phyloP scores from a whole-genome alignment of 371 early-diverging fungal species.

The Mortierella sp. region DNA sequence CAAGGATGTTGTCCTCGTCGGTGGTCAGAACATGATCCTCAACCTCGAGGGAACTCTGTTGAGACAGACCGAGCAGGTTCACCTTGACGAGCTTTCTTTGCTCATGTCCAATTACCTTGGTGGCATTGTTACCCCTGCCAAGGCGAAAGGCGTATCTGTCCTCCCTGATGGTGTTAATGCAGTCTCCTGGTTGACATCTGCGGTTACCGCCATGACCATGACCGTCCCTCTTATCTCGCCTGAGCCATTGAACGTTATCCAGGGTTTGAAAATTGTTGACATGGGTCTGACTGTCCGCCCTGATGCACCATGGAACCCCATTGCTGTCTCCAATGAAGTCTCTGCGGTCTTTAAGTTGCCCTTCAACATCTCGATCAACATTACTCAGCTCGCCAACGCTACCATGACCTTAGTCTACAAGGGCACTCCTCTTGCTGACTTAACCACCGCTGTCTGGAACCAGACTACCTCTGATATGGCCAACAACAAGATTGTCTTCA shows the following conservation, averaged over 20 bases:
- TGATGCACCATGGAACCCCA: slow-evolving; percentile 66
- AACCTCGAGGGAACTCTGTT: slow-evolving; percentile 65
- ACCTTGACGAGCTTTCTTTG: slow-evolving; percentile 62
- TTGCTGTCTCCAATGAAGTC: slow-evolving; percentile 62
- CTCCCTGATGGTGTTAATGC: slow-evolving; percentile 69
- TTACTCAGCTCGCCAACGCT: slow-evolving; percentile 66
- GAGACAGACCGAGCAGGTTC: slow-evolving; percentile 61
- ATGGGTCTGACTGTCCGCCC: slow-evolving; percentile 65
- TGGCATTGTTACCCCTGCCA: slow-evolving; percentile 63
- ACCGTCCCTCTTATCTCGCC: slow-evolving; percentile 62
- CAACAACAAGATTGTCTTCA: slow-evolving; percentile 57
- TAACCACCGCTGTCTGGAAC: slow-evolving; percentile 62
- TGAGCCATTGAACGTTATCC: slow-evolving; percentile 65
- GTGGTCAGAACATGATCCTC: slow-evolving; percentile 65
- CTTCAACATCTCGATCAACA: slow-evolving; percentile 70
- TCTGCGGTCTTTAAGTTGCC: slow-evolving; percentile 71
- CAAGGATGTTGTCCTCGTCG: slow-evolving; percentile 61
- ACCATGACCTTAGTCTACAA: slow-evolving; percentile 67
- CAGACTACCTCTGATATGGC: slow-evolving; percentile 61
- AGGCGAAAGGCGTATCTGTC: slow-evolving; percentile 70
- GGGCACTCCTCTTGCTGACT: slow-evolving; percentile 61
- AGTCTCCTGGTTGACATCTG: slow-evolving; percentile 69
- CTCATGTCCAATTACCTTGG: slow-evolving; percentile 71
- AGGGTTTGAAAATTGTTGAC: slow-evolving; percentile 65
- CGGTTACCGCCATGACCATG: slow-evolving; percentile 64